Evolutionary conservation across 768 basidiomycete species (phyloP), one percentile per base, ranked within the genome.

Genomic region (Gyrodon lividus): DNA sequence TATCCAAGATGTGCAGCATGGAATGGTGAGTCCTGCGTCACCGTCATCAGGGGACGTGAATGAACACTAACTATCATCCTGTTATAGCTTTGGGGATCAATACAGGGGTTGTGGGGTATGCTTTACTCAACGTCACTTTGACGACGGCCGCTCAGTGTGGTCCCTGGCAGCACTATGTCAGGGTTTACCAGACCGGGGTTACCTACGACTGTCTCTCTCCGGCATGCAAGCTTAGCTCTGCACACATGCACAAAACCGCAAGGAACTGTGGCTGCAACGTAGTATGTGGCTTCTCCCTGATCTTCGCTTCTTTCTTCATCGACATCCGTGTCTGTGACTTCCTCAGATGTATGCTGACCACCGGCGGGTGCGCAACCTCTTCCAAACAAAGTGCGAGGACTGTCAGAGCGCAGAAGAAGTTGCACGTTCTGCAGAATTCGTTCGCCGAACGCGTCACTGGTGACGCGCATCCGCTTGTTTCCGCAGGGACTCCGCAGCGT

Each of bases 321-420:
- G 43, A 51, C 26, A 28, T 23, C n/a, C 16, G 16, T 31, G 43
- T 24, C 28, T n/a, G 38, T 42, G 28, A 43, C 35, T 56, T 43
- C 34, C 31, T 56, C 53, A 80, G 77, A 62, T 56, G 30, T 63
- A 68, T 31, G 54, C 67, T 43, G 83, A 86, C 58, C 63, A 80
- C 34, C 75, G 79, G 48, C 74, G 77, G 35, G 81, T 88, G 34
- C 70, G 77, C 51, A 89, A 81, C 64, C 72, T 87, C 66, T 84
- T 88, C 58, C 84, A 85, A 58, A 76, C 77, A 51, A 72, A 78
- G 50, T 87, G 86, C 69, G 85, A 84, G 5, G 56, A 43, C 1
- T 87, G 86, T 70, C 74, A 71, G 55, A 63, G 53, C 14, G 37
- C 39, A n/a, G 64, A 64, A 46, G 68, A 72, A 34, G 59, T 48